Base-by-base conservation (phyloP, 805 yeast species). In the Candida anglica region DNA sequence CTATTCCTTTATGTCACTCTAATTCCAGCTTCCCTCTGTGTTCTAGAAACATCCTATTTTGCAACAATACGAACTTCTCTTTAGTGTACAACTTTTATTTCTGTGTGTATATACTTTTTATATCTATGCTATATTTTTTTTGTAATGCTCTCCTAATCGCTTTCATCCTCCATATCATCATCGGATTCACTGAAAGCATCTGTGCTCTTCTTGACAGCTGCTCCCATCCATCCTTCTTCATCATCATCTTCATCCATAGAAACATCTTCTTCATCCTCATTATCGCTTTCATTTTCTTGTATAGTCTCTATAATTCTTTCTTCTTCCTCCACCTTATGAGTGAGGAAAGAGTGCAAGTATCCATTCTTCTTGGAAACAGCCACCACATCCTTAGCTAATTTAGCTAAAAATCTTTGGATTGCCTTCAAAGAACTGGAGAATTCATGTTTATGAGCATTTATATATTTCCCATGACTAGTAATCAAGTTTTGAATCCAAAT, bases 401-500 rank as follows among this genome's bases (percentile, higher is more conserved):
- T 73, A 30, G 76, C 79, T 41, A 87, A 65, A 49, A 86, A 87
- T 49, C 93, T 70, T 50, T 81, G 94, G 7, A 87, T 61, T 1
- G 84, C 72, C 46, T 89, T 76, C 43, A 86, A 53, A 0, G 82
- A 69, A 37, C 79, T 74, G 2, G 78, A 67, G 47, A 81, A 85
- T 33, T 77, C 72, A 40, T 73, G 78, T 48, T 77, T 79, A 48
- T 83, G 73, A 9, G 57, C 56, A 26, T 75, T 70, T 34, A 93
- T 82, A 56, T 75, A 81, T 42, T 71, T 71, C 9, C 98, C 98
- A 53, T 91, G 97, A 14, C 71, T 57, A 1, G 81, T 69, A 13
- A 93, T 57, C 4, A 88, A 47, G 11, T 73, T 64, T 44, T 80
- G 77, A 21, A 91, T 70, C 98, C 98, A 93, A 8, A 83, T 46